Percentiles rank a stretch among this genome's conserved stretches.
Conservation (phyloP, 2,329 filamentous ascomycete genomes). For the Gyromitra esculenta region DNA sequence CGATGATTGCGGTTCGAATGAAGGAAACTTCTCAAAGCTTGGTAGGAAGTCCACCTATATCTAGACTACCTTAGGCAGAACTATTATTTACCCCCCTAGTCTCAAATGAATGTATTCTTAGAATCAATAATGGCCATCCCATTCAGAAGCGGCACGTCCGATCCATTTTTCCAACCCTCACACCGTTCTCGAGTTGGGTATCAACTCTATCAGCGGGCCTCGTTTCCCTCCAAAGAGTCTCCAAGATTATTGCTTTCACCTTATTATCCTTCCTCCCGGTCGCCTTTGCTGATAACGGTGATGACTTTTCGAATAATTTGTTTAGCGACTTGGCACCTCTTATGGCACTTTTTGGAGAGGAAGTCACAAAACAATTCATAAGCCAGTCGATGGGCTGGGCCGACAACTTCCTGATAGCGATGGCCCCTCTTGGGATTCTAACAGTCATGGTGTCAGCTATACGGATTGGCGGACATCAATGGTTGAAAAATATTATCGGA, state of each 20-base stretch:
- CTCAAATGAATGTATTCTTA: not conserved
- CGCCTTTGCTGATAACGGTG: constrained; percentile 59
- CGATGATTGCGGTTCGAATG: not conserved
- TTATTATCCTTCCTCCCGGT: constrained; percentile 14
- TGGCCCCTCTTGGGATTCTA: constrained; percentile 63
- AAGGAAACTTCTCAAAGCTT: not conserved
- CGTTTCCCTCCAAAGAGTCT: not conserved
- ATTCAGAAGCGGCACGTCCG: not conserved
- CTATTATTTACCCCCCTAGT: not conserved
- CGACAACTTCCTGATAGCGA: constrained; percentile 64
- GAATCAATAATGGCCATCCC: not conserved
- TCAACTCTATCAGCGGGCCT: not conserved
- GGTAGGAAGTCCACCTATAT: not conserved
- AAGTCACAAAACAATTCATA: constrained; percentile 61
- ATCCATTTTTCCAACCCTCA: not conserved
- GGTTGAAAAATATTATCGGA: constrained; percentile 61
- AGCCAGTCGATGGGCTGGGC: constrained; percentile 58
- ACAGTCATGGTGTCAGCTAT: constrained; percentile 60
- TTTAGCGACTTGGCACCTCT: constrained; percentile 59
- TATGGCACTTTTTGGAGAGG: constrained; percentile 61
- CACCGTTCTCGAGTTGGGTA: not conserved
- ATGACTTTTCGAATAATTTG: constrained; percentile 60
- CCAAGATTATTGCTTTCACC: not conserved
- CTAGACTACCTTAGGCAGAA: not conserved
- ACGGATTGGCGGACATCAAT: constrained; percentile 57